phyloP scores from a whole-genome alignment of 2,329 filamentous ascomycete species.

The Aspergillus proliferans region DNA sequence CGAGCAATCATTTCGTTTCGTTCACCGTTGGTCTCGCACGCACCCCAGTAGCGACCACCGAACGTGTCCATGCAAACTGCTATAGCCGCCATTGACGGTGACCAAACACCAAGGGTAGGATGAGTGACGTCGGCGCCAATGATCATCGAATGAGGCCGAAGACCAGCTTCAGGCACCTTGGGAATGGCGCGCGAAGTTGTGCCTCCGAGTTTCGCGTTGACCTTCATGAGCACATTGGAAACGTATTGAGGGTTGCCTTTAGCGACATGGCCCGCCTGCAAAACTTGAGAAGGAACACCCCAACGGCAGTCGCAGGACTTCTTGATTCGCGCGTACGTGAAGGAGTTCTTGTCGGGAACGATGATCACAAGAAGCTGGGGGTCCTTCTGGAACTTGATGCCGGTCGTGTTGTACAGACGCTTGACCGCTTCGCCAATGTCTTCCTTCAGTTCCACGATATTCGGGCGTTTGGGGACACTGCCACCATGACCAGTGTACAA shows the following conservation, averaged over 20 bases:
- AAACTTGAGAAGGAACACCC: conserved; percentile 74
- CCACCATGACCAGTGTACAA: conserved; percentile 59
- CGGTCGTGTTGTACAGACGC: conserved; percentile 51
- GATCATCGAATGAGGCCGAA: conserved; percentile 59
- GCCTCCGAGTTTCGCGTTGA: conserved; percentile 92
- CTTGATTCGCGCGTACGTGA: conserved; percentile 79
- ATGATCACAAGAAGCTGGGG: conserved; percentile 79
- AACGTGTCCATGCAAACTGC: conserved; percentile 70
- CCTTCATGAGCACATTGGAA: conserved; percentile 92
- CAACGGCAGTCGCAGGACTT: conserved; percentile 79
- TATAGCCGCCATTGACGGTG: conserved; percentile 78
- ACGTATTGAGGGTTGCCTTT: conserved; percentile 75
- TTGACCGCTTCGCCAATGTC: conserved; percentile 51
- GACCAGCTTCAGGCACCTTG: conserved; percentile 32
- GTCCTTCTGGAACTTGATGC: conserved; percentile 47
- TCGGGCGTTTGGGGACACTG: conserved; percentile 41
- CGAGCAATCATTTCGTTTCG: conserved; percentile 72
- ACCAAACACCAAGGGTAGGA: conserved; percentile 58
- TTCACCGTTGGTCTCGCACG: conserved; percentile 75
- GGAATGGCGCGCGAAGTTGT: conserved; percentile 56
- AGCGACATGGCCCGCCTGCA: conserved; percentile 64
- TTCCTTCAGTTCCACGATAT: conserved; percentile 35
- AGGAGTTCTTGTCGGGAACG: conserved; percentile 62
- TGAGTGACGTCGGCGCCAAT: conserved; percentile 92
- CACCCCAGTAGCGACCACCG: conserved; percentile 69